Evolutionary conservation across 345 rosid species (phyloP).

Genomic region (Acer campestre): DNA sequence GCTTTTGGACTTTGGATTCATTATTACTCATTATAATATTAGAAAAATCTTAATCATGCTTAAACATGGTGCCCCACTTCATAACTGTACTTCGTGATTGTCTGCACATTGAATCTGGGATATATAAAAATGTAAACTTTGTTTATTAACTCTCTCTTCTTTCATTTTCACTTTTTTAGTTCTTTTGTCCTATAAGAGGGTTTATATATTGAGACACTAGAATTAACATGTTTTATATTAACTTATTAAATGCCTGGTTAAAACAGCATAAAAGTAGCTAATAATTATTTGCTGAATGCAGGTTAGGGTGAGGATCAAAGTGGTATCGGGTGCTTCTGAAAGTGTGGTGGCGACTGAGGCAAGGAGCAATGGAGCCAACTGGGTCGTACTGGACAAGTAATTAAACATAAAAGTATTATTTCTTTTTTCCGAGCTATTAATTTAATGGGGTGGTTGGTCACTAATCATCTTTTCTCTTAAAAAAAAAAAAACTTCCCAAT

Average conservation of each 20-base stretch:
- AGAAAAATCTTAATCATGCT: neutral
- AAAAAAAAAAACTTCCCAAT: neutral
- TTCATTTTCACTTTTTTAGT: neutral
- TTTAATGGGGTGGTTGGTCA: slow-evolving; percentile 28
- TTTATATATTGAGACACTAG: neutral
- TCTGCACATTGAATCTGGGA: slow-evolving; percentile 1
- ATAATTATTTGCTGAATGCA: slow-evolving; percentile 26
- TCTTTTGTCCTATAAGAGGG: neutral
- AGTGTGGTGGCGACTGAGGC: slow-evolving; percentile 68
- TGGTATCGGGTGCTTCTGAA: slow-evolving; percentile 52
- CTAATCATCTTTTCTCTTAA: neutral
- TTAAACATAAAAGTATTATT: slow-evolving; percentile 56
- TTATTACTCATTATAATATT: slow-evolving; percentile 19
- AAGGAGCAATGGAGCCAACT: slow-evolving; percentile 56
- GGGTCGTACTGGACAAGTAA: slow-evolving; percentile 91
- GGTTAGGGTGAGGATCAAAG: slow-evolving; percentile 75
- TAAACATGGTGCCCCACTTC: slow-evolving; percentile 21
- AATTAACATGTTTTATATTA: neutral
- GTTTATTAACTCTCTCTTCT: too few relatives aligned
- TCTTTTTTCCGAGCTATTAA: slow-evolving; percentile 45
- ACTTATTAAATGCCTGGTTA: neutral
- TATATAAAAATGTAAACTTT: neutral
- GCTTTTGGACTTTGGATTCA: slow-evolving; percentile 6
- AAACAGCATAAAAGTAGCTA: neutral
- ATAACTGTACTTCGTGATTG: neutral